phyloP scores from a whole-genome alignment of 495 filamentous ascomycete species.

The Parathielavia appendiculata region DNA sequence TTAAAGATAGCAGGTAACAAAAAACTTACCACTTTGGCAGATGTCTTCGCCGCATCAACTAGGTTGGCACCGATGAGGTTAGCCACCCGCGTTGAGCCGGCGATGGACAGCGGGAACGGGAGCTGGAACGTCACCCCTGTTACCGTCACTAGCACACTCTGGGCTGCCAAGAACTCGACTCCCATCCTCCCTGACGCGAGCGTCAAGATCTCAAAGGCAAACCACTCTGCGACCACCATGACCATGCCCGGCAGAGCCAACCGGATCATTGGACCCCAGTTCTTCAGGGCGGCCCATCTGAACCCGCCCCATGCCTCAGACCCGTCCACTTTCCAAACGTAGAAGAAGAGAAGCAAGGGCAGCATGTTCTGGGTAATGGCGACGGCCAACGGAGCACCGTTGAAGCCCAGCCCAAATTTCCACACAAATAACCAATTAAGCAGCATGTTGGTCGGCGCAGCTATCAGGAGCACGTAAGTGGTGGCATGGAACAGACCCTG shows the following conservation, averaged over 20 bases:
- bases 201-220: constrained; percentile 78
- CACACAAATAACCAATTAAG: constrained; percentile 71
- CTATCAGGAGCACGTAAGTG: constrained; percentile 61
- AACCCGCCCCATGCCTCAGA: constrained; percentile 87
- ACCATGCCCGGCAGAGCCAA: constrained; percentile 85
- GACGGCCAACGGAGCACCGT: constrained; percentile 83
- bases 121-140: constrained; percentile 55
- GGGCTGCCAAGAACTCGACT: constrained; percentile 60
- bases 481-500: constrained; percentile 68
- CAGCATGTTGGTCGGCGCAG: constrained; percentile 60
- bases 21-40: constrained; percentile 58
- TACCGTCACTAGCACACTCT: constrained; percentile 53
- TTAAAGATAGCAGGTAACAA: neutral
- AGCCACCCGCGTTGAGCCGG: constrained; percentile 58
- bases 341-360: constrained; percentile 66
- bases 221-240: constrained; percentile 89
- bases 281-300: constrained; percentile 60
- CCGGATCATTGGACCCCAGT: constrained; percentile 82
- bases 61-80: constrained; percentile 66
- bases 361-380: constrained; percentile 75
- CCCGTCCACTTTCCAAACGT: constrained; percentile 69
- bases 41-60: constrained; percentile 62
- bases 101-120: constrained; percentile 58
- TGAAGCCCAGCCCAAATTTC: constrained; percentile 70
- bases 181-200: constrained; percentile 66